Evolutionary conservation across 164 flowering plant species (phyloP), one percentile per base, ranked within the genome.

Genomic region (Akebia trifoliata): DNA sequence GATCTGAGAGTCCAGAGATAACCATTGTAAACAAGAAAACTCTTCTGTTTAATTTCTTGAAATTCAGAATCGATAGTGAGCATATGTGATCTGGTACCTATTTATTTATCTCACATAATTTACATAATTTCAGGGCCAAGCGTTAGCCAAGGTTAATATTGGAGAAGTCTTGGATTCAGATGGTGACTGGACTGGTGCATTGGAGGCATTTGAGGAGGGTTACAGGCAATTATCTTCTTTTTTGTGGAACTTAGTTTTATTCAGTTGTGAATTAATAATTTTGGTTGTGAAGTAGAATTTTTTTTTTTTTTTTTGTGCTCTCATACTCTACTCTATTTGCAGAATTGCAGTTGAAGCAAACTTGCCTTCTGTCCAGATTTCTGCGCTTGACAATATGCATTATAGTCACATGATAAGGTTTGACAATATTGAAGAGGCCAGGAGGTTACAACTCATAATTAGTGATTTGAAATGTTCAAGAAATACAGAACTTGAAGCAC

Each of bases 321-420:
- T 59, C 51, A 51, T 57, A 31, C 42, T 64, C 17, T 53, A 28
- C 28, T 22, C 14, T n/a, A n/a, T 60, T 64, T 68, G 67, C 85
- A 94, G 99, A 75, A 72, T 88, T 75, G 97, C 97, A 48, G 72
- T 65, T 55, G 66, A 84, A 72, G 90, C 89, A 42, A 81, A 82
- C 4, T 62, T 81, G 54, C 74, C 72, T 49, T 66, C 81, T 47
- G 66, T 73, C 32, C 84, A 94, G 79, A 72, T 94, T 67, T 71
- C 83, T 57, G 97, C 99, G 18, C 74, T 94, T 24, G 97, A 94
- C 54, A 90, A 90, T 69, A 94, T 94, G 86, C 97, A 94, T 60
- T 94, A 94, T 31, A 84, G 86, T 74, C 74, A 94, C 52, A 87
- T 88, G 96, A 87, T 94, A 65, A 77, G 99, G 76, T 84, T 90